phyloP scores from a whole-genome alignment of 371 early-diverging fungal species.

The Thermomucor indicae-seudaticae region DNA sequence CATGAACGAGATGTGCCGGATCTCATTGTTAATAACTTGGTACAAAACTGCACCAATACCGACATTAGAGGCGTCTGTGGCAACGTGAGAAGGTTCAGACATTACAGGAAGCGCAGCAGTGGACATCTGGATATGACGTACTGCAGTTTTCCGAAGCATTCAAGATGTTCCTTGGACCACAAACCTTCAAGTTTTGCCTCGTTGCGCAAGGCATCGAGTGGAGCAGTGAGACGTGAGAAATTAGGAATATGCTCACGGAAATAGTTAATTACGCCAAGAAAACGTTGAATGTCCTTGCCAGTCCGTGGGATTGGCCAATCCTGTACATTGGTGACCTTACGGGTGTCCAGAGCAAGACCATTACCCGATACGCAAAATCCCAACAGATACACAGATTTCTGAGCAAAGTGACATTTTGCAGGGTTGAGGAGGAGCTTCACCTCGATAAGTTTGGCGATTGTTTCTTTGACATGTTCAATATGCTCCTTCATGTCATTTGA shows the following conservation, averaged over 20 bases:
- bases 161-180: constrained; percentile 8
- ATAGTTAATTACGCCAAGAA: constrained; percentile 23
- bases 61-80: constrained; percentile 36
- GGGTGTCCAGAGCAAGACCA: constrained; percentile 9
- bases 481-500: constrained; percentile 1
- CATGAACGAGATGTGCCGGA: constrained; percentile 16
- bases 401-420: constrained; percentile 18
- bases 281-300: constrained; percentile 17
- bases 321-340: constrained; percentile 14
- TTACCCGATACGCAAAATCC: constrained; percentile 14
- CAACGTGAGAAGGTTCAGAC: constrained; percentile 18
- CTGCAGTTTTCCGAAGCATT: constrained; percentile 4
- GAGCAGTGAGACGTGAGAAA: constrained; percentile 11
- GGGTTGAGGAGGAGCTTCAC: constrained; percentile 18
- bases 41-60: constrained; percentile 34
- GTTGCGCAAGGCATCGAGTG: constrained; percentile 20
- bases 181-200: neutral
- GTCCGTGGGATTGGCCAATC: constrained; percentile 9
- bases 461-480: constrained; percentile 3
- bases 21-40: constrained; percentile 8
- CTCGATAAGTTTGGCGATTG: constrained; percentile 7
- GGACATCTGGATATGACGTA: neutral
- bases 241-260: constrained; percentile 22
- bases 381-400: constrained; percentile 8
- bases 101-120: constrained; percentile 28